phyloP scores from a whole-genome alignment of 805 yeast genomes.

The Candida tammaniensis region DNA sequence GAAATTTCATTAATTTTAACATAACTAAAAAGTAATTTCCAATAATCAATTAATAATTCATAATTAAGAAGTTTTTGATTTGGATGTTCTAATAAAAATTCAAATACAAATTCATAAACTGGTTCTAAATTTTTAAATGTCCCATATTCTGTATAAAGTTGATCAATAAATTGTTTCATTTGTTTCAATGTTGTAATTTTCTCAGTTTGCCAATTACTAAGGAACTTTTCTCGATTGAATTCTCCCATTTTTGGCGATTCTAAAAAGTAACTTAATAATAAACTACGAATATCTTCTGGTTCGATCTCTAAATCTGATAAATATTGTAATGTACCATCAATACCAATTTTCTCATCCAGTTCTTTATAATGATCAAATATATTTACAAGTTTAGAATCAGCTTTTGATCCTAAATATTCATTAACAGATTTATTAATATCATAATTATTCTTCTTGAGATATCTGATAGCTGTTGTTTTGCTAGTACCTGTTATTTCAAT shows the following conservation, averaged over 20 bases:
- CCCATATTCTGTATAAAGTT: conserved; percentile 7
- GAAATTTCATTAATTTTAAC: conserved; percentile 11
- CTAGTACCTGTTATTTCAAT: conserved; percentile 39
- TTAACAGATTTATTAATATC: conserved; percentile 31
- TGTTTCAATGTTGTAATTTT: conserved; percentile 29
- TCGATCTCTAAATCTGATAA: conserved; percentile 64
- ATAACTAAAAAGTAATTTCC: conserved; percentile 61
- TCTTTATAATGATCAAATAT: conserved; percentile 36
- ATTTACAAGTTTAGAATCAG: conserved; percentile 19
- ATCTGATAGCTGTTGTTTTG: conserved; percentile 31
- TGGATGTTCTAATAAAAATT: conserved; percentile 58
- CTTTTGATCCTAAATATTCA: conserved; percentile 19
- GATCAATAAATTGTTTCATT: conserved; percentile 41
- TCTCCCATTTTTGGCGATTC: conserved; percentile 66
- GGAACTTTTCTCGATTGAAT: conserved; percentile 49
- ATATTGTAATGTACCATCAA: conserved; percentile 75
- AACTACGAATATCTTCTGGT: conserved; percentile 71
- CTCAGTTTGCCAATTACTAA: conserved; percentile 54
- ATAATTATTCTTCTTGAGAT: conserved; percentile 30
- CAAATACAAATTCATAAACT: conserved; percentile 72
- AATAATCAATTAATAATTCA: conserved; percentile 70
- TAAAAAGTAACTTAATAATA: conserved; percentile 68
- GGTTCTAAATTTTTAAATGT: conserved; percentile 41
- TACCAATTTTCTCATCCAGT: conserved; percentile 47
- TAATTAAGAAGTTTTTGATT: conserved; percentile 50